Evolutionary conservation across 345 rosid genomes (phyloP), one percentile per base, ranked within the genome.

Genomic region (Noccaea bulbosa): DNA sequence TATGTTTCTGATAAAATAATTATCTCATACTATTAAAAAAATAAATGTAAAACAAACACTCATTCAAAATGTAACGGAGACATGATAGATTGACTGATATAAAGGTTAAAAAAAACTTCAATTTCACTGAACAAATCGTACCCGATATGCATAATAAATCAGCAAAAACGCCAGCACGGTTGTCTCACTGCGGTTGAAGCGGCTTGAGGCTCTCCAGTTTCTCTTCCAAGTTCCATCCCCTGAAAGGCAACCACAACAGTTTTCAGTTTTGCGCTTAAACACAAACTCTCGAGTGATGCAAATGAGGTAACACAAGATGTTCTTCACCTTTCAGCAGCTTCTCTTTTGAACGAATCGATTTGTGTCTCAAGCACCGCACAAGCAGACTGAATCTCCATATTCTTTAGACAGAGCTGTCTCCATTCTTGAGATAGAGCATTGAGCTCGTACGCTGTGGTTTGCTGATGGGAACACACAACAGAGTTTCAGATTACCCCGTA

Each of bases 401-500:
- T 94, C 80, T 94, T 94, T 62, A 67, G 71, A 70, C 95, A 86
- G 52, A 94, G 96, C 72, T 89, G 93, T 79, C 82, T 88, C 99
- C 99, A 94, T 80, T 94, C 95, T 12, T 86, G 79, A 10, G 96
- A 84, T 67, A 91, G 80, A 67, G 98, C 91, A 80, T 83, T 84
- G 34, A 91, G 90, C 85, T 94, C 99, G 47, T 84, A 85, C 7
- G 89, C 91, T 72, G 97, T 89, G 51, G 85, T 89, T 89, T 91
- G 96, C 99, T 94, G 82, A 43, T 70, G 57, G 56, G 20, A 56
- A 53, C 50, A 54, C 55, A 22, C 33, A 71, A 20, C 14, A 32
- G 44, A 69, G 60, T 47, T 67, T 65, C 37, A 63, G 77, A 47
- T 70, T 14, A 71, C 15, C 53, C 17, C 1, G 4, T 9, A 35